These are phyloP conservation scores for Cryptococcus sp. DNA, from an alignment of 1,284 basidiomycete species.

Conservation along the genomic window DNA sequence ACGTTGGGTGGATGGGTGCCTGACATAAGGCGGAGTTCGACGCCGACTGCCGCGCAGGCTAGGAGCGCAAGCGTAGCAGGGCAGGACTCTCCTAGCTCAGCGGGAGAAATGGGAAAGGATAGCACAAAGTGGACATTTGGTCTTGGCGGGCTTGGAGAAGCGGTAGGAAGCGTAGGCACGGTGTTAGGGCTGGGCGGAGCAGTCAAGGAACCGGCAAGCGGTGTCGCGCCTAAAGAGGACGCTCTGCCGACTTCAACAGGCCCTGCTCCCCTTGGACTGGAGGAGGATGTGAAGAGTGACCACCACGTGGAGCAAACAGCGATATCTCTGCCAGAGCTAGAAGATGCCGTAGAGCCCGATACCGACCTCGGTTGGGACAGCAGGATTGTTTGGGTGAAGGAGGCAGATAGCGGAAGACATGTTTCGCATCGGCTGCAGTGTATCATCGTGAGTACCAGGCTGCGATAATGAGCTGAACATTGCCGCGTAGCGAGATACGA, in stretches of 20 bases:
- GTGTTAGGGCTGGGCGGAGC: slow-evolving; percentile 33
- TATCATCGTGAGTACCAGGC: slow-evolving; percentile 34
- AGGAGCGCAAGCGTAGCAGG: not conserved
- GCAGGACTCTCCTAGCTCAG: too few relatives aligned
- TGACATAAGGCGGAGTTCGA: slow-evolving; percentile 11
- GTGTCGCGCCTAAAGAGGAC: not conserved
- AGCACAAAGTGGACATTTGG: not conserved
- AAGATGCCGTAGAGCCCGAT: slow-evolving; percentile 26
- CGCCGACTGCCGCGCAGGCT: not conserved
- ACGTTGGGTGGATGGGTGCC: slow-evolving; percentile 32
- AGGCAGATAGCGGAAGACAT: not conserved
- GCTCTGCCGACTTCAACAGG: not conserved
- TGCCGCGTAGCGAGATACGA: slow-evolving; percentile 30
- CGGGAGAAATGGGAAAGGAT: not conserved
- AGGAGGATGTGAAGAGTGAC: slow-evolving; percentile 1
- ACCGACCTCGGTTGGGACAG: slow-evolving; percentile 26
- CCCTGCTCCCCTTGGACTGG: not conserved
- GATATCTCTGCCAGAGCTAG: slow-evolving; percentile 28
- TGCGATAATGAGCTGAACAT: not conserved
- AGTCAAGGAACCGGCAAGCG: not conserved
- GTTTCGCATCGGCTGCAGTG: slow-evolving; percentile 24
- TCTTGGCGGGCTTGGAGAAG: slow-evolving; percentile 25
- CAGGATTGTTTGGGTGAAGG: slow-evolving; percentile 14
- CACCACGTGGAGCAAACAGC: slow-evolving; percentile 17
- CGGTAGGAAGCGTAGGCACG: slow-evolving; percentile 36